Evolutionary conservation across 371 early-diverging fungal species (phyloP).

Genomic region (Funneliformis caledonium): DNA sequence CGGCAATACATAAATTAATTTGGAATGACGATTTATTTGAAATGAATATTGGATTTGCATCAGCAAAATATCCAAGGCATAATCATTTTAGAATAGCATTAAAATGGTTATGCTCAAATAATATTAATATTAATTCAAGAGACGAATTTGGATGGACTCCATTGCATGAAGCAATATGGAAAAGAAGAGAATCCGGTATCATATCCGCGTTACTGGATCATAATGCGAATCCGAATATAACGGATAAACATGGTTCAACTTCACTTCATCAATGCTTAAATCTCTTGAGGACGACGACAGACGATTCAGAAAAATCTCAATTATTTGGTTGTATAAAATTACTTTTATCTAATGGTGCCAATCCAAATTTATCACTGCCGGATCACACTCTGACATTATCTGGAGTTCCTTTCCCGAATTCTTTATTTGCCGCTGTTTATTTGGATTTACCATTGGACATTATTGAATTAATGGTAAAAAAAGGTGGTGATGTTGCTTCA

Average conservation of each 20-base stretch:
- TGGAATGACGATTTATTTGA: slow-evolving; percentile 25
- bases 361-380: slow-evolving; percentile 21
- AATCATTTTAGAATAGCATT: neutral
- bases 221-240: slow-evolving; percentile 26
- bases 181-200: slow-evolving; percentile 8
- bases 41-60: neutral
- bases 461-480: slow-evolving; percentile 29
- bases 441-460: slow-evolving; percentile 17
- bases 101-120: slow-evolving; percentile 18
- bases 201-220: slow-evolving; percentile 17
- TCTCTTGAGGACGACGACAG: neutral
- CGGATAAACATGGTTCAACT: slow-evolving; percentile 5
- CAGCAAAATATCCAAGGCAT: neutral
- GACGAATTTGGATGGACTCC: slow-evolving; percentile 26
- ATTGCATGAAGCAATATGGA: slow-evolving; percentile 32
- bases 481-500: slow-evolving; percentile 1
- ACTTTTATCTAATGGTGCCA: neutral
- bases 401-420: slow-evolving; percentile 19
- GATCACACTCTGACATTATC: slow-evolving; percentile 14
- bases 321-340: neutral
- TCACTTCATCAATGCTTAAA: slow-evolving; percentile 27
- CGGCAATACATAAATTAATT: slow-evolving; percentile 8
- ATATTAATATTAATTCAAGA: neutral
- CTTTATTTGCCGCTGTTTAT: slow-evolving; percentile 27
- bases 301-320: slow-evolving; percentile 1